Evolutionary conservation across 257 asterid genomes (phyloP).

Genomic region (Hygrophila difformis): DNA sequence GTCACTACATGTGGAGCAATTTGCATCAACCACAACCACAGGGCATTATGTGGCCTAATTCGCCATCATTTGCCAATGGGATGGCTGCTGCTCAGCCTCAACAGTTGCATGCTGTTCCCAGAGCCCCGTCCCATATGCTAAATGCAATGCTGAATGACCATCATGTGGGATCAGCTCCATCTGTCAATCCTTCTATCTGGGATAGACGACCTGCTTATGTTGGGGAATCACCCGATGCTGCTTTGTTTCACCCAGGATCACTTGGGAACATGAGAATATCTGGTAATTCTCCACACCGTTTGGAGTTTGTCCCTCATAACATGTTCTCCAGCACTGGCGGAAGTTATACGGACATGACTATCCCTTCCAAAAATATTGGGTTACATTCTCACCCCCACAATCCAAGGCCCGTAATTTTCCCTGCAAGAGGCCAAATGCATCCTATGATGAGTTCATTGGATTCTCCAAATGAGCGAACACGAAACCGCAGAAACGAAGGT

Average conservation of each 20-base stretch:
- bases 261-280: constrained; percentile 79
- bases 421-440: constrained; percentile 83
- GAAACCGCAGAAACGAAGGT: constrained; percentile 77
- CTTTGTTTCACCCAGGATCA: constrained; percentile 85
- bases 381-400: constrained; percentile 71
- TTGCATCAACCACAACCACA: constrained; percentile 66
- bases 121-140: constrained; percentile 64
- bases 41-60: constrained; percentile 64
- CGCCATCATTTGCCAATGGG: constrained; percentile 75
- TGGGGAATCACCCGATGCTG: constrained; percentile 82
- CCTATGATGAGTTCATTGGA: constrained; percentile 81
- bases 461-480: constrained; percentile 81
- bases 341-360: constrained; percentile 59
- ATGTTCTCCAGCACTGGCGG: constrained; percentile 65
- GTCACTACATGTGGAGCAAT: constrained; percentile 75
- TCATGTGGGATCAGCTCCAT: constrained; percentile 95
- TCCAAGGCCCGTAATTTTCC: constrained; percentile 81
- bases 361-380: constrained; percentile 63
- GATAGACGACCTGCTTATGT: constrained; percentile 64
- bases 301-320: constrained; percentile 69
- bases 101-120: constrained; percentile 68
- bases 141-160: constrained; percentile 58
- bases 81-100: constrained; percentile 51
- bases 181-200: constrained; percentile 82
- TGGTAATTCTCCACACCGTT: constrained; percentile 69